Conservation (phyloP, 2,329 filamentous ascomycete genomes). For the Elsinoe ampelina region DNA sequence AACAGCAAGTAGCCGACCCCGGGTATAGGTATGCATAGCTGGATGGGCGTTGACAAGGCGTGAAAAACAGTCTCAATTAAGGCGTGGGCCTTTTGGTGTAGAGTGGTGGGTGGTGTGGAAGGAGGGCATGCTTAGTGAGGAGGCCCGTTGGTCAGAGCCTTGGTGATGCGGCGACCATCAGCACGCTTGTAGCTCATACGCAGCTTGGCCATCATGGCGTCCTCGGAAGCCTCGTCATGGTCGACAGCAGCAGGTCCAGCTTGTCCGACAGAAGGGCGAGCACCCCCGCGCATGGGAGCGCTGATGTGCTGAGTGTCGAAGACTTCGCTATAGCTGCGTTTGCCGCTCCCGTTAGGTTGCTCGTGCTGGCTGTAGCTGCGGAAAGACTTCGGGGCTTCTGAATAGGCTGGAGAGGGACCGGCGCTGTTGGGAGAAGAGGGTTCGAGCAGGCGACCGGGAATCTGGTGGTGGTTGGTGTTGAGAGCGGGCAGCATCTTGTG, state of each 20-base stretch:
- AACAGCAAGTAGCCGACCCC: not conserved
- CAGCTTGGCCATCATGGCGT: constrained; percentile 27
- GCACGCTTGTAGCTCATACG: constrained; percentile 40
- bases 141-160: constrained; percentile 19
- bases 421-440: constrained; percentile 37
- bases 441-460: constrained; percentile 31
- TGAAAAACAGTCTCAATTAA: too few relatives aligned
- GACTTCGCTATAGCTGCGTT: constrained; percentile 38
- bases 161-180: constrained; percentile 30
- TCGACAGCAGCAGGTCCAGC: constrained; percentile 19
- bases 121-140: not conserved
- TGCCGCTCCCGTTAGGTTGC: constrained; percentile 29
- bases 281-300: constrained; percentile 36
- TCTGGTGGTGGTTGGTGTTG: constrained; percentile 31
- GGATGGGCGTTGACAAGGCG: not conserved
- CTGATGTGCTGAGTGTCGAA: constrained; percentile 37
- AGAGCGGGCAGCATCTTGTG: constrained; percentile 34
- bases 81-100: not conserved
- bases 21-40: constrained; percentile 2
- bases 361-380: constrained; percentile 14
- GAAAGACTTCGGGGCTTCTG: constrained; percentile 4
- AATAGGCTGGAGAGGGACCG: constrained; percentile 24
- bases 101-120: not conserved
- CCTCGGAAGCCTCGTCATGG: constrained; percentile 24
- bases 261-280: constrained; percentile 30